Percentiles rank a stretch among this genome's conserved stretches.
Conservation (phyloP, 1,139 yeast genomes). For the Protomyces lactucae-debilis region DNA sequence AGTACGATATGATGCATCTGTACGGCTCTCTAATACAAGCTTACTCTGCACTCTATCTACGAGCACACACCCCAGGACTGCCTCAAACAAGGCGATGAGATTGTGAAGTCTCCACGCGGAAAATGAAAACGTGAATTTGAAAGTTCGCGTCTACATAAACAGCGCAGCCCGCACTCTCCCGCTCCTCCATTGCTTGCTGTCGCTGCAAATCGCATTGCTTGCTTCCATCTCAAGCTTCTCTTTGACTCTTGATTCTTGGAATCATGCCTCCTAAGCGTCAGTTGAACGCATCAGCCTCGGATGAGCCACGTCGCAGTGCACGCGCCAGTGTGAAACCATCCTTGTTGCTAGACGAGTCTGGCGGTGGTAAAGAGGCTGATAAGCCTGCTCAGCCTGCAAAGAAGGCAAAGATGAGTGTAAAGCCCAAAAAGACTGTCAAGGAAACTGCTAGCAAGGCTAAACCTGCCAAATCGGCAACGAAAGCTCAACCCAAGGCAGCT, state of each 20-base stretch:
- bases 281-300: constrained; percentile 2
- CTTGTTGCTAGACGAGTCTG: not conserved
- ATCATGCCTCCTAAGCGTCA: constrained; percentile 5
- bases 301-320: constrained; percentile 10
- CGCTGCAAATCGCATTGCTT: not conserved
- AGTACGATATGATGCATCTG: too few species aligned
- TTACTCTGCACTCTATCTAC: too few species aligned
- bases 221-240: not conserved
- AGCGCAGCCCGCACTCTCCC: too few species aligned
- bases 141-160: too few species aligned
- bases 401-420: not conserved
- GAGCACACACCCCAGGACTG: too few species aligned
- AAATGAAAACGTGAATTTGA: too few species aligned
- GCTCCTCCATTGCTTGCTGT: too few species aligned
- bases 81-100: too few species aligned
- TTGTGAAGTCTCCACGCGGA: too few species aligned
- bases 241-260: not conserved
- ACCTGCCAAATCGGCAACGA: not conserved
- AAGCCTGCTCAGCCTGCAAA: not conserved
- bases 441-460: not conserved
- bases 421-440: not conserved
- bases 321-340: constrained; percentile 1
- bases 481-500: not conserved
- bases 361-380: not conserved
- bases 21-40: too few species aligned